Conservation (phyloP, 1,284 basidiomycete species). For the Tylopilus orsonianus region DNA sequence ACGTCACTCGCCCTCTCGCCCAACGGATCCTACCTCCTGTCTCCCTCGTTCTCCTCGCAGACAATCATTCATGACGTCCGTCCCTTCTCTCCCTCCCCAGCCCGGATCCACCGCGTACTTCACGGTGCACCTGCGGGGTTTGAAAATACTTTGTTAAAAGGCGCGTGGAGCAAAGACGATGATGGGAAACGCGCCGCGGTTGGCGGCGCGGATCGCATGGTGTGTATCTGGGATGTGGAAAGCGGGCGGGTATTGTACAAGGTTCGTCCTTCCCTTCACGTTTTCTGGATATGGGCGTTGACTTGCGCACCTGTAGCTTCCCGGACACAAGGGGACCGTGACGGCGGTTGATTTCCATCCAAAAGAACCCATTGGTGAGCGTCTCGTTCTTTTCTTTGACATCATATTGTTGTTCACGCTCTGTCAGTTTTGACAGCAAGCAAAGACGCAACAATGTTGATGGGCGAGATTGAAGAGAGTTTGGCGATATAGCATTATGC, state of each 20-base stretch:
- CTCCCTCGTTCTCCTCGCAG: conserved; percentile 85
- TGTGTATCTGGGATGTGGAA: conserved; percentile 93
- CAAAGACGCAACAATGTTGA: conserved; percentile 85
- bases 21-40: conserved; percentile 80
- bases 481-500: conserved; percentile 19
- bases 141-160: conserved; percentile 78
- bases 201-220: conserved; percentile 80
- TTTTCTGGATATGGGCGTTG: not conserved
- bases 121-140: conserved; percentile 88
- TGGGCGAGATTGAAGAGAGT: conserved; percentile 79
- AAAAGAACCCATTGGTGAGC: conserved; percentile 86
- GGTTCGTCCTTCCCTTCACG: conserved; percentile 39
- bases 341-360: conserved; percentile 89
- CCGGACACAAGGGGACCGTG: conserved; percentile 93
- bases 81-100: conserved; percentile 83
- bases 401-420: conserved; percentile 6
- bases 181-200: conserved; percentile 71
- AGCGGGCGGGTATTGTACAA: conserved; percentile 84
- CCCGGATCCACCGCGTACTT: conserved; percentile 77
- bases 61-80: conserved; percentile 87
- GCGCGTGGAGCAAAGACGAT: conserved; percentile 81
- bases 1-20: conserved; percentile 89
- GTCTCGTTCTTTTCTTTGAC: not conserved
- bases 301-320: conserved; percentile 53
- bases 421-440: conserved; percentile 75